Conservation (phyloP, 805 yeast species). For the Candida coquimbonensis region DNA sequence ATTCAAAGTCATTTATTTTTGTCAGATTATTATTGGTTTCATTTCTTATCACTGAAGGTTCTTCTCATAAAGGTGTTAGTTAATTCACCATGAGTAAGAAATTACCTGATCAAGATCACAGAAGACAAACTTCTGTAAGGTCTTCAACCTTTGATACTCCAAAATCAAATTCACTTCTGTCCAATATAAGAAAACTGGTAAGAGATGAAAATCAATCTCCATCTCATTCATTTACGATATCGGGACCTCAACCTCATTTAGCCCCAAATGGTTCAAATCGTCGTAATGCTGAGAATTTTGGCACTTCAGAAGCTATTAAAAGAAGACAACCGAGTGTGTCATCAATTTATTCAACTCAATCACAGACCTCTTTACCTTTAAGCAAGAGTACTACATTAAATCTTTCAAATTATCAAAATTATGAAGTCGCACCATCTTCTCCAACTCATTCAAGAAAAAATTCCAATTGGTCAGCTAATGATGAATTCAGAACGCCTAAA, state of each 20-base stretch:
- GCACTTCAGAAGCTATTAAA: constrained; percentile 3
- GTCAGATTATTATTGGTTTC: no score
- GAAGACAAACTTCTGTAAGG: constrained; percentile 5
- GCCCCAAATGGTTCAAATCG: background rate
- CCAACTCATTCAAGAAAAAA: constrained; percentile 23
- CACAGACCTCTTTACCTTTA: constrained; percentile 21
- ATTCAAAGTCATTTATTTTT: no score
- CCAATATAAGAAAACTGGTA: constrained; percentile 21
- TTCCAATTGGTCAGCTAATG: constrained; percentile 18
- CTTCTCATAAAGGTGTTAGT: background rate
- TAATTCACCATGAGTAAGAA: constrained; percentile 4
- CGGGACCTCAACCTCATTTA: constrained; percentile 18
- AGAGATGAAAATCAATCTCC: constrained; percentile 8
- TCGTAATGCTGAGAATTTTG: constrained; percentile 1
- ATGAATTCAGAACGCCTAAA: constrained; percentile 15
- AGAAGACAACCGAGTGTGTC: constrained; percentile 21
- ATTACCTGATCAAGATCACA: constrained; percentile 4
- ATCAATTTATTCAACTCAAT: constrained; percentile 18
- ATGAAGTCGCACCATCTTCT: constrained; percentile 19
- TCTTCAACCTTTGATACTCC: constrained; percentile 1
- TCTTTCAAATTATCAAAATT: constrained; percentile 13
- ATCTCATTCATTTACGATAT: constrained; percentile 5
- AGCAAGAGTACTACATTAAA: constrained; percentile 22
- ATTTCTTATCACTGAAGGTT: no score
- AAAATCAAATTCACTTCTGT: constrained; percentile 14